Evolutionary conservation across 208 protist species (phyloP), one percentile per base, ranked within the genome.

Genomic region (Blastocrithidia nonstop): DNA sequence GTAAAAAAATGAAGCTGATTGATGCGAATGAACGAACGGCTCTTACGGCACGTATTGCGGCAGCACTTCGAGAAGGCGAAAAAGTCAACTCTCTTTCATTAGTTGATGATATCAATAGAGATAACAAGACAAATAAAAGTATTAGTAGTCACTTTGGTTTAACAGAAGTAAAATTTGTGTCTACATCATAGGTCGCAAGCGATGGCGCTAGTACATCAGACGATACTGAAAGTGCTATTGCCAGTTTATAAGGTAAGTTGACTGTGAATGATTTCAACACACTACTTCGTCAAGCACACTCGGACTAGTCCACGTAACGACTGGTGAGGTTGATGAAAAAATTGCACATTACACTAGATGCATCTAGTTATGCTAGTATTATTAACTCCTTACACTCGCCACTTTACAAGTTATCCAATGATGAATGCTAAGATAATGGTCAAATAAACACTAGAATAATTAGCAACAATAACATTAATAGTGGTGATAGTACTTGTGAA

Each of bases 231-330:
- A 23, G 17, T 9, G 1, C 22, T 15, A n/a, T n/a, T n/a, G n/a
- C n/a, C n/a, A n/a, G n/a, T n/a, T n/a, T n/a, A n/a, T n/a, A n/a
- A n/a, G n/a, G n/a, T n/a, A n/a, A 4, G 45, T 33, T 8, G 51
- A 43, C 16, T 32, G 73, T 86, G n/a, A 74, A 77, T 6, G 82
- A 91, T 50, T 91, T 87, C 50, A 60, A 56, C 47, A 65, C 76
- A 26, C 50, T 91, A 13, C 56, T 87, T 7, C 70, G 76, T 5
- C 52, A 55, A n/a, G 54, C 68, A 6, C 57, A 41, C 42, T 68
- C 58, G 7, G 48, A 62, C 3, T 57, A 63, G 15, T 38, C 36
- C 1, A 77, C 73, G 9, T 16, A 49, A 5, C 71, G 66, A 13
- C 50, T 87, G 3, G 37, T 87, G 3, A 26, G 39, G 9, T 69